Percentiles rank a stretch among this genome's conserved stretches.
phyloP scores from a whole-genome alignment of 169 alveolate species.

The Plasmodium sp. region DNA sequence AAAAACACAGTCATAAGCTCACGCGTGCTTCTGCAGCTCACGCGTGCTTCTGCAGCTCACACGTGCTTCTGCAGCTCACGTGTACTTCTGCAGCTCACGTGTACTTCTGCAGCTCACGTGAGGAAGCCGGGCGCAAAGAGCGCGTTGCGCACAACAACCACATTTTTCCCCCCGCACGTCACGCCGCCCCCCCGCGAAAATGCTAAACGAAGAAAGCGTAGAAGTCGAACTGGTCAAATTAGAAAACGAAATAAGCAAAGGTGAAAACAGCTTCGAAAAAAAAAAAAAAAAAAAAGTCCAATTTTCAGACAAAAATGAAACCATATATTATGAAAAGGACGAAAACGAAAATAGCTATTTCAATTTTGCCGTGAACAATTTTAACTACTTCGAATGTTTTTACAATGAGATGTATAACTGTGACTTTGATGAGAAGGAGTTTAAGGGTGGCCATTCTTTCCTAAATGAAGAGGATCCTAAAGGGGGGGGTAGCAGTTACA shows the following conservation, averaged over 20 bases:
- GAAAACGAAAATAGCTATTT: constrained; percentile 71
- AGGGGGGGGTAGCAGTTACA: not conserved
- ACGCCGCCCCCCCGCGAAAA: not conserved
- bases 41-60: not conserved
- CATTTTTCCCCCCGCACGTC: not conserved
- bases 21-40: not conserved
- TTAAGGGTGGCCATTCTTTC: constrained; percentile 6
- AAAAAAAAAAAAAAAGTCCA: constrained; percentile 57
- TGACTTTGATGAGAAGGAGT: constrained; percentile 38
- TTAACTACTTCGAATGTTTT: constrained; percentile 69
- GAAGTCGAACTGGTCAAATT: constrained; percentile 28
- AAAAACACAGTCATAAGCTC: not conserved
- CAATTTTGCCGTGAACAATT: constrained; percentile 49
- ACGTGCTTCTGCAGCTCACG: not conserved
- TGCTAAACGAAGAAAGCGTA: constrained; percentile 63
- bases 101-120: not conserved
- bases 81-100: no score
- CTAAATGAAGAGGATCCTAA: constrained; percentile 4
- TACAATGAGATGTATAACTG: constrained; percentile 39
- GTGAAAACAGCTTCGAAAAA: constrained; percentile 5
- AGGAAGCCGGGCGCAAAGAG: not conserved
- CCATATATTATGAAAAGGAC: constrained; percentile 72
- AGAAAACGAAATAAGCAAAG: constrained; percentile 11
- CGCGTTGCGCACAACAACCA: not conserved
- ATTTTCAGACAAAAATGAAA: constrained; percentile 72